These are phyloP conservation scores for Pelagophyceae sp. DNA, from an alignment of 352 stramenopile genomes.

Conservation along the genomic window DNA sequence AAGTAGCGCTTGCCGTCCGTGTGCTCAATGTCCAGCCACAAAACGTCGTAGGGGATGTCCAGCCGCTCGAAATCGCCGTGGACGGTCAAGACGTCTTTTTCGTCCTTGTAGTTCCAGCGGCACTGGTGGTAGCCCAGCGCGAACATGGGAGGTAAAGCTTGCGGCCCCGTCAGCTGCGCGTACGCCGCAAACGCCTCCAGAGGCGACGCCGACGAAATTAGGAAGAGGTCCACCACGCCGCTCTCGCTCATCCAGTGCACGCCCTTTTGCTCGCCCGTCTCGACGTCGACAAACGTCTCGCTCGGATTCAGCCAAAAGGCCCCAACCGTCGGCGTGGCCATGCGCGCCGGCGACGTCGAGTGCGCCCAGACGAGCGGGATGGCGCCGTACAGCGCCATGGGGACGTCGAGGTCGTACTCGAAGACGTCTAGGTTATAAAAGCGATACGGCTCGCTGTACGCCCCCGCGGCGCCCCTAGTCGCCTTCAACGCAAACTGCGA, in stretches of 20 bases:
- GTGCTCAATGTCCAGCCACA: constrained; percentile 99
- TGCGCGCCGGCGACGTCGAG: constrained; percentile 36
- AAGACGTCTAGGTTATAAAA: constrained; percentile 99
- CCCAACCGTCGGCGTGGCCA: constrained; percentile 64
- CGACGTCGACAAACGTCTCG: constrained; percentile 96
- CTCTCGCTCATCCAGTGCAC: constrained; percentile 86
- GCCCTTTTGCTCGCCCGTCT: constrained; percentile 30
- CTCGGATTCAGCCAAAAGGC: constrained; percentile 98
- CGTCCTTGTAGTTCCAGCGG: constrained; percentile 99
- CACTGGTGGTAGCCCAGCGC: constrained; percentile 96
- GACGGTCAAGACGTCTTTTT: constrained; percentile 80
- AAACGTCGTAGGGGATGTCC: constrained; percentile 96
- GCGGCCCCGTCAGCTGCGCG: constrained; percentile 75
- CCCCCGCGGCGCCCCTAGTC: constrained; percentile 49
- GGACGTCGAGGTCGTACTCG: constrained; percentile 95
- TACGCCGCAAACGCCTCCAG: constrained; percentile 78
- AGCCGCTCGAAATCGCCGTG: constrained; percentile 83
- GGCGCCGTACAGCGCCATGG: constrained; percentile 94
- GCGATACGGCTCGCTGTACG: constrained; percentile 90
- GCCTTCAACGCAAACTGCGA: constrained; percentile 81
- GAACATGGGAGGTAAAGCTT: constrained; percentile 87
- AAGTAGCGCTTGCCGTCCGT: constrained; percentile 93
- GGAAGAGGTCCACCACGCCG: constrained; percentile 90
- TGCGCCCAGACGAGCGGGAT: constrained; percentile 64
- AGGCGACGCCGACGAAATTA: constrained; percentile 76